phyloP scores from a whole-genome alignment of 106 monocot genomes.

The Posidonia australis region DNA sequence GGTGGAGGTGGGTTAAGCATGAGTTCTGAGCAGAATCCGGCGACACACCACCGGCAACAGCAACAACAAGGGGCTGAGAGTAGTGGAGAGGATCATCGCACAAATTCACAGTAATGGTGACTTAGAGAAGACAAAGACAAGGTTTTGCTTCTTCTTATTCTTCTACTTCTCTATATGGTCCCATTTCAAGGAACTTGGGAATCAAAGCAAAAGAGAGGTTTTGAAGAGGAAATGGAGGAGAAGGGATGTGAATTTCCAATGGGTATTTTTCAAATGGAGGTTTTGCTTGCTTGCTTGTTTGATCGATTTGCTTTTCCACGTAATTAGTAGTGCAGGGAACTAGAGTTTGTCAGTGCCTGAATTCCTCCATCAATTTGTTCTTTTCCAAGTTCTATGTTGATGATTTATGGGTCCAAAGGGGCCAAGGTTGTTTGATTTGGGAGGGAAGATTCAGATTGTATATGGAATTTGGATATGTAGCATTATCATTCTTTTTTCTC shows the following conservation, averaged over 20 bases:
- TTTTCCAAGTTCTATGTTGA: background rate
- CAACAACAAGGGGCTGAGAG: slow-evolving; percentile 19
- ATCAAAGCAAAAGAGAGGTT: background rate
- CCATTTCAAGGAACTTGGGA: background rate
- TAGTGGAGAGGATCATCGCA: slow-evolving; percentile 37
- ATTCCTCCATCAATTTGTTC: background rate
- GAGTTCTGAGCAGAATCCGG: slow-evolving; percentile 32
- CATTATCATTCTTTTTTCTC: too few relatives aligned
- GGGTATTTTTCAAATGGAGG: background rate
- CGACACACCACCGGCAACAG: slow-evolving; percentile 19
- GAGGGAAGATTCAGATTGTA: slow-evolving; percentile 3
- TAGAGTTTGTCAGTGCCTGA: background rate
- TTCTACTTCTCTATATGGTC: background rate
- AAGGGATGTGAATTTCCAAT: background rate
- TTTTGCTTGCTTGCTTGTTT: background rate
- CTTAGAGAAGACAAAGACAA: background rate
- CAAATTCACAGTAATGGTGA: slow-evolving; percentile 30
- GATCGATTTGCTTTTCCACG: background rate
- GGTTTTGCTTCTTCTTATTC: background rate
- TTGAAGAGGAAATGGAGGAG: background rate
- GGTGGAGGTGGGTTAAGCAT: slow-evolving; percentile 21
- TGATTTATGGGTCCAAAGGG: background rate
- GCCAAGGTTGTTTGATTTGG: background rate
- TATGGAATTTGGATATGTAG: background rate
- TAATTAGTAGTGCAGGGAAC: background rate